phyloP scores from a whole-genome alignment of 495 filamentous ascomycete genomes.

The Podospora bellae-mahoneyi region DNA sequence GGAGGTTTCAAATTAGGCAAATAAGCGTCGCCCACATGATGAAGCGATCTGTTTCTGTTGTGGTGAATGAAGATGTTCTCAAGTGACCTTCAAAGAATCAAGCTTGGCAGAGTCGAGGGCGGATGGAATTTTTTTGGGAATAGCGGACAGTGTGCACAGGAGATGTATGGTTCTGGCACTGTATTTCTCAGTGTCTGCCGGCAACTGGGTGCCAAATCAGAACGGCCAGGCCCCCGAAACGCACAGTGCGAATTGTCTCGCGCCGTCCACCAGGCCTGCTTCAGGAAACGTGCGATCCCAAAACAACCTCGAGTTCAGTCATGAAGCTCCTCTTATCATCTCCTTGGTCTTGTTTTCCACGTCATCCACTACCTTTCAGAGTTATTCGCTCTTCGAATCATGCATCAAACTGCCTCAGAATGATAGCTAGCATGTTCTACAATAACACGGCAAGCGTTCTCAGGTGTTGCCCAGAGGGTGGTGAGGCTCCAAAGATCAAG shows the following conservation, averaged over 20 bases:
- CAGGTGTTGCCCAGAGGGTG: no score
- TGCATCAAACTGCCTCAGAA: no score
- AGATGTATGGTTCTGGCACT: background rate
- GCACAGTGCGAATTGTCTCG: background rate
- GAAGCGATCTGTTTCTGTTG: background rate
- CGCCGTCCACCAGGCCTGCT: background rate
- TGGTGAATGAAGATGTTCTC: background rate
- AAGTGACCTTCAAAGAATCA: background rate
- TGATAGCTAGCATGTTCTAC: no score
- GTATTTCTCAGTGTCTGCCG: background rate
- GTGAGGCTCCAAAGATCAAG: no score
- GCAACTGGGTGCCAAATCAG: background rate
- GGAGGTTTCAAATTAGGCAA: background rate
- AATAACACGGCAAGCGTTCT: no score
- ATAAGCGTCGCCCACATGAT: background rate
- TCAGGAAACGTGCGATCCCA: no score
- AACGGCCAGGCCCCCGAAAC: background rate
- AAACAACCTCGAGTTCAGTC: no score
- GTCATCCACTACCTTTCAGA: no score
- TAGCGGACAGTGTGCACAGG: background rate
- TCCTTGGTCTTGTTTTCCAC: no score
- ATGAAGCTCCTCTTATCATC: no score
- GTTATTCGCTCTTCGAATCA: no score
- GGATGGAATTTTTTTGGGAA: conserved; percentile 1
- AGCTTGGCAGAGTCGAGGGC: background rate